Evolutionary conservation across 2,329 filamentous ascomycete genomes (phyloP), one percentile per base, ranked within the genome.

Genomic region (Raffaelea ambrosiae): DNA sequence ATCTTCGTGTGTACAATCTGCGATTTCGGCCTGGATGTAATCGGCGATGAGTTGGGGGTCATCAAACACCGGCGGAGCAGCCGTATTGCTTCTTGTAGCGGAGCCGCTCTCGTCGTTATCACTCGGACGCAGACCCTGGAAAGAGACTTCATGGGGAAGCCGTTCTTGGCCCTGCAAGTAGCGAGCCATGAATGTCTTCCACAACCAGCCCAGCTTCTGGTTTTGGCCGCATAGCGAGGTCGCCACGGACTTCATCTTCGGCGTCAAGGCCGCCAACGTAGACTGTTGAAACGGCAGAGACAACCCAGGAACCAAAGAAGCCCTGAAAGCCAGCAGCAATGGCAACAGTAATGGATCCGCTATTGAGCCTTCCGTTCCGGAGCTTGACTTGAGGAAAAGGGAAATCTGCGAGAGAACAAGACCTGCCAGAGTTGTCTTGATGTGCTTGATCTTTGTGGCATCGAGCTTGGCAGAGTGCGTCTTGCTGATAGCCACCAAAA

Each of bases 121-220:
- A 26, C 2, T 36, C 33, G 14, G 38, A 9, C 55, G 53, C 16
- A 59, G 53, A n/a, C 53, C 51, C 9, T 44, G 44, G 31, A 70
- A 66, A 1, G 53, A 58, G 4, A 61, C 63, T 1, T 64, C 65
- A 3, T 60, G 61, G 8, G 65, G 51, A 0, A 59, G 58, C 7
- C 61, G 57, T 18, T 69, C 48, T 1, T 59, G 52, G 4, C 60
- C 52, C 1, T 61, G 56, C 20, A 71, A 61, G 44, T 67, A 61
- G 4, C 57, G 66, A 5, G 62, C 61, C 11, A 76, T 54, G 47
- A 76, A 71, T 3, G 62, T 66, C 47, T 68, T 65, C 23, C 73
- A 54, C 52, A 67, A 68, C 72, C 73, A 76, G 5, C 69, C 71
- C 9, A 52, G 46, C 31, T 55, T 53, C n/a, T 47, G 45, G 9